Conservation (phyloP, 139 green algal species). For the Edaphochlamys debaryana region DNA sequence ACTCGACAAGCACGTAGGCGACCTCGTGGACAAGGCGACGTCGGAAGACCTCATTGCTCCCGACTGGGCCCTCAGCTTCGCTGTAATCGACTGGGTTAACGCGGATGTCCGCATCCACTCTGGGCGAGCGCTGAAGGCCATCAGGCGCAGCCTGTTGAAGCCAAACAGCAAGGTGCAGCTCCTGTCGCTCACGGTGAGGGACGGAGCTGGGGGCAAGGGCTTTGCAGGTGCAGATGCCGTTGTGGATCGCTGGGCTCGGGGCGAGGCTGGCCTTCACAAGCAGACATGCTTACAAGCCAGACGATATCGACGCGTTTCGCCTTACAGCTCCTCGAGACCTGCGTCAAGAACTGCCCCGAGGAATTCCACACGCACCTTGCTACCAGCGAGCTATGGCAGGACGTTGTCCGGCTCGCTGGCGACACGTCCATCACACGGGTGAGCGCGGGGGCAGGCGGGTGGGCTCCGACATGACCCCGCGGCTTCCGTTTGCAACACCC, state of each 20-base stretch:
- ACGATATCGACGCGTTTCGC: no score
- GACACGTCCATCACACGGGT: constrained; percentile 49
- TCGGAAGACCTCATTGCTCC: constrained; percentile 52
- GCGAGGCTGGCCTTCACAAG: no score
- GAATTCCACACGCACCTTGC: constrained; percentile 60
- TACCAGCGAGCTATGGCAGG: constrained; percentile 57
- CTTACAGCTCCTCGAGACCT: constrained; percentile 64
- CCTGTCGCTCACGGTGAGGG: constrained; percentile 59
- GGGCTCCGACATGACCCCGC: no score
- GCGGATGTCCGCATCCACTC: constrained; percentile 33
- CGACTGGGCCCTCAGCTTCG: constrained; percentile 65
- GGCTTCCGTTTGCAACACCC: no score
- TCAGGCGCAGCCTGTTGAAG: constrained; percentile 42
- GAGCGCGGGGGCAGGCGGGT: no score
- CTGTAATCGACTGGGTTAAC: constrained; percentile 66
- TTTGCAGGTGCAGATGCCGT: no score
- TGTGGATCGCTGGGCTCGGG: no score
- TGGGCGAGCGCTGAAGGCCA: not conserved
- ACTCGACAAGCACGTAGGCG: constrained; percentile 36
- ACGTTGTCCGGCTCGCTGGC: constrained; percentile 51
- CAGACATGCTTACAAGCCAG: no score
- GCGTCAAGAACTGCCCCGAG: constrained; percentile 70
- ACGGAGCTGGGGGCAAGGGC: not conserved
- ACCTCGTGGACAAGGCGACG: constrained; percentile 55
- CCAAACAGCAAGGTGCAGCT: constrained; percentile 60